These are phyloP conservation scores for Fusarium chuoi DNA, from an alignment of 2,329 filamentous ascomycete genomes.

Conservation along the genomic window DNA sequence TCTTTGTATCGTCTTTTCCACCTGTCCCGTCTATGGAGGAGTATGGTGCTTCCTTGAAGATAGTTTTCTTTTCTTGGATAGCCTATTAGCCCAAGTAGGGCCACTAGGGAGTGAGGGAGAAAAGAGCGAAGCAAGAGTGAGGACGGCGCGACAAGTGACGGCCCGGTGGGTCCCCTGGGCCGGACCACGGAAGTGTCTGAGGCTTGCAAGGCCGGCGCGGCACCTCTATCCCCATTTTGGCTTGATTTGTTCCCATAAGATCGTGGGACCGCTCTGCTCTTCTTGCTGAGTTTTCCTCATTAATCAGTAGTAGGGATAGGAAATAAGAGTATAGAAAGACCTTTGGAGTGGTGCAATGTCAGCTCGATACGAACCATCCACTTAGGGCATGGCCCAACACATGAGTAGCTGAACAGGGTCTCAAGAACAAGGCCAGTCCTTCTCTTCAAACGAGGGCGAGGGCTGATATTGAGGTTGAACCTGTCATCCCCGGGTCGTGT, in stretches of 20 bases:
- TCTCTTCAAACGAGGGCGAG: constrained; percentile 19
- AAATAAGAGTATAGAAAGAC: not conserved
- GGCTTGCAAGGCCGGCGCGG: constrained; percentile 13
- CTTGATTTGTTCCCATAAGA: constrained; percentile 5
- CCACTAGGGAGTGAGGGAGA: not conserved
- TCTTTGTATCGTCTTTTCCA: not conserved
- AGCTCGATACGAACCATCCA: not conserved
- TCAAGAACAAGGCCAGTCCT: constrained; percentile 1
- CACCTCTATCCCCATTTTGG: not conserved
- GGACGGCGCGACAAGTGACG: not conserved
- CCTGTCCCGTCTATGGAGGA: not conserved
- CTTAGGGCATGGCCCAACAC: not conserved
- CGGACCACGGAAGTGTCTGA: constrained; percentile 18
- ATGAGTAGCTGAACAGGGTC: constrained; percentile 1
- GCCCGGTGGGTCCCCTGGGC: constrained; percentile 1
- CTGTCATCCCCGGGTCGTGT: constrained; percentile 20
- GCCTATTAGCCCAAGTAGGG: not conserved
- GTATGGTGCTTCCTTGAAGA: not conserved
- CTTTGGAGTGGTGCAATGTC: constrained; percentile 3
- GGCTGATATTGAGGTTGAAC: constrained; percentile 5
- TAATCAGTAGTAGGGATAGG: not conserved
- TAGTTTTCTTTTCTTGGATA: not conserved
- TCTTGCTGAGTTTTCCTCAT: not conserved
- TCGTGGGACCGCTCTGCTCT: constrained; percentile 13
- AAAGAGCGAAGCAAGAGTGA: not conserved